A percentile compares a stretch with the other conserved stretches of the same genome.
Conservation (phyloP, 1,284 basidiomycete genomes). For the Heliocybe sulcata region DNA sequence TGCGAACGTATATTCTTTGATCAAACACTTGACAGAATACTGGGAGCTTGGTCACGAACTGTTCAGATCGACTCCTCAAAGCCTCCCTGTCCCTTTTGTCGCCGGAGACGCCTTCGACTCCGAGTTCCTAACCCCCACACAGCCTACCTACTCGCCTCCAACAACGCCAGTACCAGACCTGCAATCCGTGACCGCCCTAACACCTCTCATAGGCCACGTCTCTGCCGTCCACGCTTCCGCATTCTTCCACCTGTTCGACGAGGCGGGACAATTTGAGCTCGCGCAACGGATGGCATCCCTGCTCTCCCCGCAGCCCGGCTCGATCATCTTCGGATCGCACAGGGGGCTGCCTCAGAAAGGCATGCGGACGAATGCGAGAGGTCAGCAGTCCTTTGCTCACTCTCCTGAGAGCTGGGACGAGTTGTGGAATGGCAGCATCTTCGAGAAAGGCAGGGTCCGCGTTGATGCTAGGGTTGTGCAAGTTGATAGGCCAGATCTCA, state of each 20-base stretch:
- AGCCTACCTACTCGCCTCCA: conserved; percentile 19
- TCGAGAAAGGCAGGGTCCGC: conserved; percentile 20
- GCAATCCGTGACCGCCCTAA: conserved; percentile 27
- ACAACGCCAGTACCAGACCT: conserved; percentile 22
- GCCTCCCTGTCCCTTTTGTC: conserved; percentile 38
- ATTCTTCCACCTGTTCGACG: conserved; percentile 46
- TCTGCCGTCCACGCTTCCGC: conserved; percentile 39
- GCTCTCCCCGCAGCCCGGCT: conserved; percentile 28
- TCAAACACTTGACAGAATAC: conserved; percentile 22
- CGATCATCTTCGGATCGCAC: conserved; percentile 29
- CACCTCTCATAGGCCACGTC: conserved; percentile 34
- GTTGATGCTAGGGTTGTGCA: conserved; percentile 7
- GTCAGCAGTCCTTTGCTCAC: conserved; percentile 20
- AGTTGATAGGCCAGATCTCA: not conserved
- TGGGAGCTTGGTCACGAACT: conserved; percentile 27
- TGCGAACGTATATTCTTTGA: not conserved
- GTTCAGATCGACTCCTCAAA: conserved; percentile 23
- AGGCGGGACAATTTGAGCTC: conserved; percentile 32
- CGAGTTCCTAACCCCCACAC: conserved; percentile 21
- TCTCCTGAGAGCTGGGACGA: conserved; percentile 20
- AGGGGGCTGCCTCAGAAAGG: not conserved
- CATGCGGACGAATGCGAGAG: not conserved
- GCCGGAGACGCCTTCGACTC: conserved; percentile 38
- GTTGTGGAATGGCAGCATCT: conserved; percentile 23
- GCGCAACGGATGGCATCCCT: conserved; percentile 31